phyloP scores from a whole-genome alignment of 306 rosid genomes.

The Abrus precatorius region DNA sequence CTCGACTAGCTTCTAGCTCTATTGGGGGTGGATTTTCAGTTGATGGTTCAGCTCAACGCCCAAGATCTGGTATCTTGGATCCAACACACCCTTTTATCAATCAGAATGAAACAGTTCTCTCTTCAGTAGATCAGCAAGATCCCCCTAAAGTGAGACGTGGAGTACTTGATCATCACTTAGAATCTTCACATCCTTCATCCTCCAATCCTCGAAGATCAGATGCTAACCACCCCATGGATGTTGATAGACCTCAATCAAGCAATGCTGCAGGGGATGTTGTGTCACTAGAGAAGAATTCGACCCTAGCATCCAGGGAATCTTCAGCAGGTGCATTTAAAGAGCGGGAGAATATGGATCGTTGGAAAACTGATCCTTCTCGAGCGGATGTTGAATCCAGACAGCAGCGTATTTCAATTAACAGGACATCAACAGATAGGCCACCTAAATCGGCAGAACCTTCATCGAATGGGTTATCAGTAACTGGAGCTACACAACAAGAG shows the following conservation, averaged over 20 bases:
- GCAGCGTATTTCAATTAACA: conserved; percentile 70
- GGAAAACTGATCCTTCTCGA: conserved; percentile 77
- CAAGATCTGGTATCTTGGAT: conserved; percentile 89
- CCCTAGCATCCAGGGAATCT: conserved; percentile 67
- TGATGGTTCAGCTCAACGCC: conserved; percentile 80
- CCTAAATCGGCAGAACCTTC: conserved; percentile 73
- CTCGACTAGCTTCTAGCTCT: conserved; percentile 86
- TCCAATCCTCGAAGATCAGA: conserved; percentile 85
- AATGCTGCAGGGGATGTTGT: conserved; percentile 60
- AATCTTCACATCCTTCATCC: conserved; percentile 82
- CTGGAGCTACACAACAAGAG: conserved; percentile 73
- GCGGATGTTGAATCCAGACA: conserved; percentile 73
- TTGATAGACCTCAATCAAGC: conserved; percentile 80
- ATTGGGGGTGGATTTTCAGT: conserved; percentile 78
- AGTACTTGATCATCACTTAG: conserved; percentile 72
- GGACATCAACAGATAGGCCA: conserved; percentile 79
- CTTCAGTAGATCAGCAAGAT: conserved; percentile 76
- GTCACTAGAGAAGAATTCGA: conserved; percentile 62
- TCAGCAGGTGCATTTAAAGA: conserved; percentile 60
- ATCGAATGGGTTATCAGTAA: conserved; percentile 70
- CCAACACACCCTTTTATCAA: conserved; percentile 63
- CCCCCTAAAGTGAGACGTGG: conserved; percentile 73
- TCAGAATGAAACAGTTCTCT: conserved; percentile 69
- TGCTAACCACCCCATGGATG: conserved; percentile 66
- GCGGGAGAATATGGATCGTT: conserved; percentile 68